Conservation (phyloP, 192 early-diverging fungal species). For the Linnemannia hyalina region DNA sequence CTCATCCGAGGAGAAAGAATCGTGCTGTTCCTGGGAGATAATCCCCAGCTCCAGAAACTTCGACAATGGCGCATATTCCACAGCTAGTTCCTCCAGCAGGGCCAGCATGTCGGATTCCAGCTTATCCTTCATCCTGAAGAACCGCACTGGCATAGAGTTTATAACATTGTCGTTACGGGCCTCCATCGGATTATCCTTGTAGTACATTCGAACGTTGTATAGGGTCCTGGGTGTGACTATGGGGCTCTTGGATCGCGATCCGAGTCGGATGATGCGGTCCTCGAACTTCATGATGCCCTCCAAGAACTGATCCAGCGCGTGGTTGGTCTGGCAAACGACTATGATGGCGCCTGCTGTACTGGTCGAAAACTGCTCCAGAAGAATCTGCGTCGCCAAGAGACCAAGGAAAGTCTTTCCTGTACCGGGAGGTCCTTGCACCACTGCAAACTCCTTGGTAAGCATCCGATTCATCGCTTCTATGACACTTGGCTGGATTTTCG, state of each 20-base stretch:
- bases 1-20: conserved; percentile 56
- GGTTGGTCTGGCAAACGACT: conserved; percentile 71
- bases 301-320: conserved; percentile 63
- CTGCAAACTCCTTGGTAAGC: conserved; percentile 58
- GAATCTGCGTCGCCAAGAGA: conserved; percentile 58
- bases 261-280: conserved; percentile 60
- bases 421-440: conserved; percentile 72
- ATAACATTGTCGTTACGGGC: conserved; percentile 5
- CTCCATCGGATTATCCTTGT: conserved; percentile 29
- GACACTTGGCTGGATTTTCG: conserved; percentile 43
- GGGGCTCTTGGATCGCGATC: conserved; percentile 62
- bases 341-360: conserved; percentile 57
- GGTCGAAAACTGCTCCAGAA: conserved; percentile 53
- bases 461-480: conserved; percentile 62
- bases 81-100: conserved; percentile 55
- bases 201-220: conserved; percentile 50
- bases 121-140: conserved; percentile 47
- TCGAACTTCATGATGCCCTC: conserved; percentile 61
- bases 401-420: conserved; percentile 73
- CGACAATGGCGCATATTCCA: conserved; percentile 59
- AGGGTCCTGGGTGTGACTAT: conserved; percentile 46
- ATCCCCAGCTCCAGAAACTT: conserved; percentile 40
- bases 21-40: conserved; percentile 52
- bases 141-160: neutral
- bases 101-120: conserved; percentile 46